These are phyloP conservation scores for Ganoderma boninense DNA, from an alignment of 1,284 basidiomycete species.

Conservation along the genomic window DNA sequence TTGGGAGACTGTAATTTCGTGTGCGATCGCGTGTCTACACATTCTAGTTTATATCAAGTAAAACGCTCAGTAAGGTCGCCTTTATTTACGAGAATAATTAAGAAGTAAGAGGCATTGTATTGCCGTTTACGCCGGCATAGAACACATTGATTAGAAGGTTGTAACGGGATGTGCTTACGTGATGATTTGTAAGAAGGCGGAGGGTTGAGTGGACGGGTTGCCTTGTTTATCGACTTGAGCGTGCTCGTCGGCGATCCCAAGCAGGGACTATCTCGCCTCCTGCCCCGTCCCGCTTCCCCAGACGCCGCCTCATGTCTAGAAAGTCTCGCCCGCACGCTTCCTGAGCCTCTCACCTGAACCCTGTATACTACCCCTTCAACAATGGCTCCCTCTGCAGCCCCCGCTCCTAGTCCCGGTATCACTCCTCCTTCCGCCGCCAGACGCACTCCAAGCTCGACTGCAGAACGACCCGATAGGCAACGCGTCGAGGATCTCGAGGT, in stretches of 20 bases:
- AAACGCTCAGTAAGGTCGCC: too few species aligned
- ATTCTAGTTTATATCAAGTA: too few species aligned
- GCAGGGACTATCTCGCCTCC: conserved; percentile 9
- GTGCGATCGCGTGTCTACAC: too few species aligned
- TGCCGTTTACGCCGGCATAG: background rate
- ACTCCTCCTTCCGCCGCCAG: conserved; percentile 28
- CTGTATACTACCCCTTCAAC: conserved; percentile 25
- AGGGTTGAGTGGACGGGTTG: background rate
- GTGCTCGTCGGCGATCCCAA: background rate
- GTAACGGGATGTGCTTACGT: conserved; percentile 2
- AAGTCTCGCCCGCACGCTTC: background rate
- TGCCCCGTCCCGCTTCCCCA: background rate
- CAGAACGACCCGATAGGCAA: conserved; percentile 29
- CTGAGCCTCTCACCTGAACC: conserved; percentile 11
- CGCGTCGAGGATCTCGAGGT: conserved; percentile 68
- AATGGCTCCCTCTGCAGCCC: conserved; percentile 31
- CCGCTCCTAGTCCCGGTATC: conserved; percentile 12
- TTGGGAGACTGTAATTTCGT: too few species aligned
- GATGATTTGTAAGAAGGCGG: conserved; percentile 8
- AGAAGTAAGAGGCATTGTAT: too few species aligned
- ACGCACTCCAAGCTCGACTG: conserved; percentile 24
- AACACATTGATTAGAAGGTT: background rate
- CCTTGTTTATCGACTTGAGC: conserved; percentile 10
- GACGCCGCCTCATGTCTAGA: conserved; percentile 7
- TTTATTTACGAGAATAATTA: too few species aligned